A percentile compares a stretch with the other conserved stretches of the same genome.
These are phyloP conservation scores for Scutellaria galericulata DNA, from an alignment of 257 asterid genomes.

Conservation along the genomic window DNA sequence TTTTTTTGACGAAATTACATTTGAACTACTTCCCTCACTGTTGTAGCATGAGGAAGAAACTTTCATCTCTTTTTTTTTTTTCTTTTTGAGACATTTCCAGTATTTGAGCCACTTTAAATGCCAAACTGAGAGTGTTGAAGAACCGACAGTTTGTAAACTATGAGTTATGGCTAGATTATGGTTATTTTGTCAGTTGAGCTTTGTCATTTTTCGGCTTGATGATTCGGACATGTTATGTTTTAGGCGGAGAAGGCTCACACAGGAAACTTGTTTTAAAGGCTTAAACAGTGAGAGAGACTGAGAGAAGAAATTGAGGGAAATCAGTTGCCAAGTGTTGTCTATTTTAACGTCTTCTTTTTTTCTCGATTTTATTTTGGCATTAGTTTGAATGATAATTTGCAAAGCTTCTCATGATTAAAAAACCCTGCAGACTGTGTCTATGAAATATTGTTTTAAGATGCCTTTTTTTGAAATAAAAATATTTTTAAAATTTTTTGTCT, in stretches of 20 bases:
- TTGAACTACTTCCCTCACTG: constrained; percentile 40
- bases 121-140: constrained; percentile 39
- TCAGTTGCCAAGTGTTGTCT: neutral
- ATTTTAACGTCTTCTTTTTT: neutral
- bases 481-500: neutral
- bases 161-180: constrained; percentile 29
- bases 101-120: constrained; percentile 29
- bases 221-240: neutral
- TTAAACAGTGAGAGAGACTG: too few relatives aligned
- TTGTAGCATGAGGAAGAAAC: constrained; percentile 58
- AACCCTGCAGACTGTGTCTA: too few relatives aligned
- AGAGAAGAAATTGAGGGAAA: too few relatives aligned
- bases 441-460: neutral
- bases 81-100: constrained; percentile 32
- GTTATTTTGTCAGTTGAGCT: constrained; percentile 24
- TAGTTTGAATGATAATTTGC: neutral
- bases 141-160: constrained; percentile 52
- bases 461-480: too few relatives aligned
- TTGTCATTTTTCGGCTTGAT: neutral
- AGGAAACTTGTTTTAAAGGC: too few relatives aligned
- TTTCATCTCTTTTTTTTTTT: constrained; percentile 24
- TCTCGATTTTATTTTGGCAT: neutral
- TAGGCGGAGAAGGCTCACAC: too few relatives aligned
- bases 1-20: constrained; percentile 36
- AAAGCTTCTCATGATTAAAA: neutral